Conservation (phyloP, 1,139 yeast genomes). For the Casaregolazyma suthepensis region DNA sequence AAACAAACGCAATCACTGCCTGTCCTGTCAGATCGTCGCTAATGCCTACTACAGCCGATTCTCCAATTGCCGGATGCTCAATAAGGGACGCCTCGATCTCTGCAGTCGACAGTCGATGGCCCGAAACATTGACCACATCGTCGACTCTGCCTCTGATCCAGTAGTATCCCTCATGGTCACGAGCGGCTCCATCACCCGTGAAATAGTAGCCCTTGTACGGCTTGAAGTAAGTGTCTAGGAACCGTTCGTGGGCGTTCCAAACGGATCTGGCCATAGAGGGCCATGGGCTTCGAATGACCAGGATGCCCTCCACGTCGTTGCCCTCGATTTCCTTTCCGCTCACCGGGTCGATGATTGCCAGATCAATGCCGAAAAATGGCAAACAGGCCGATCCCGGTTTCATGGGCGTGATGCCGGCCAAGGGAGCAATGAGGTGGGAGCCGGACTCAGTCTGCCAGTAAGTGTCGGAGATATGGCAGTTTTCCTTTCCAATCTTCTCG, state of each 20-base stretch:
- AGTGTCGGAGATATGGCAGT: slow-evolving; percentile 86
- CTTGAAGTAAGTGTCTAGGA: slow-evolving; percentile 85
- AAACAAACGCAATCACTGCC: slow-evolving; percentile 91
- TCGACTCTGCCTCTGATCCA: slow-evolving; percentile 99
- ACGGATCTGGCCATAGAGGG: slow-evolving; percentile 98
- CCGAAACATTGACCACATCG: slow-evolving; percentile 95
- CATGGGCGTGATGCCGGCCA: slow-evolving; percentile 91
- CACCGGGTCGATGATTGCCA: slow-evolving; percentile 88
- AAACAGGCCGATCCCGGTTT: slow-evolving; percentile 97
- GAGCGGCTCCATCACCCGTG: slow-evolving; percentile 98
- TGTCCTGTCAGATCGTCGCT: slow-evolving; percentile 95
- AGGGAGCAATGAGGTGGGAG: slow-evolving; percentile 89
- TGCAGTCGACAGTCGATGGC: slow-evolving; percentile 95
- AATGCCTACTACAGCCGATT: slow-evolving; percentile 93
- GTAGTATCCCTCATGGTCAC: slow-evolving; percentile 95
- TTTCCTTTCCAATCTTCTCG: slow-evolving; percentile 81
- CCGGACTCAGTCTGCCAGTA: slow-evolving; percentile 99
- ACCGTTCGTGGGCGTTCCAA: slow-evolving; percentile 84
- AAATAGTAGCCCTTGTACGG: slow-evolving; percentile 97
- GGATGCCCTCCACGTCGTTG: slow-evolving; percentile 93
- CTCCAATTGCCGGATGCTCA: slow-evolving; percentile 76
- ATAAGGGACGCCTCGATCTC: slow-evolving; percentile 92
- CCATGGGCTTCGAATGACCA: slow-evolving; percentile 87
- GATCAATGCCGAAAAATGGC: slow-evolving; percentile 92
- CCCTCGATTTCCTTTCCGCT: slow-evolving; percentile 77